phyloP scores from a whole-genome alignment of 306 rosid species.

The Biancaea sappan region DNA sequence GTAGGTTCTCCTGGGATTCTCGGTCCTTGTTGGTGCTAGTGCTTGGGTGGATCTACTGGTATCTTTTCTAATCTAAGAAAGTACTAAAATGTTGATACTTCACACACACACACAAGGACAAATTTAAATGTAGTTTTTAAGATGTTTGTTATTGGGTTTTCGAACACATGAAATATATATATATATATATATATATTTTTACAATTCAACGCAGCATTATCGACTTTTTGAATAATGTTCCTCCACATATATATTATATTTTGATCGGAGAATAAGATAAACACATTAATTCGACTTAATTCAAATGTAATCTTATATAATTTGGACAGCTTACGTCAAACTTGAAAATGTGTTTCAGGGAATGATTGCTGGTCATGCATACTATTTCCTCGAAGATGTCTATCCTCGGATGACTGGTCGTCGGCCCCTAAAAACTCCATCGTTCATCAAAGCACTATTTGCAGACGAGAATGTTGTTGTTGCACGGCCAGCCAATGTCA shows the following conservation, averaged over 20 bases:
- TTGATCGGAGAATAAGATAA: neutral
- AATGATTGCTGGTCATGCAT: constrained; percentile 97
- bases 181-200: neutral
- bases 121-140: neutral
- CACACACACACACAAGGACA: neutral
- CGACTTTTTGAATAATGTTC: neutral
- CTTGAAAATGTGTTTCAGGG: constrained; percentile 59
- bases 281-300: neutral
- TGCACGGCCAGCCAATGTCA: constrained; percentile 71
- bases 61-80: constrained; percentile 28
- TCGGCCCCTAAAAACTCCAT: constrained; percentile 82
- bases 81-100: constrained; percentile 11
- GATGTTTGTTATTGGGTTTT: neutral
- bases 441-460: constrained; percentile 80
- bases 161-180: neutral
- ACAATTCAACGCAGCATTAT: neutral
- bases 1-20: constrained; percentile 92
- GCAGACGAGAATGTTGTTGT: constrained; percentile 89
- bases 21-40: constrained; percentile 95
- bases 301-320: neutral
- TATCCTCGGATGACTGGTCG: constrained; percentile 94
- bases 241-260: neutral
- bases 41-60: constrained; percentile 99
- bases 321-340: constrained; percentile 7
- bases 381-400: constrained; percentile 92